A percentile compares a stretch with the other conserved stretches of the same genome.
Conservation (phyloP, 331 rosid genomes). For the Saraca asoca region DNA sequence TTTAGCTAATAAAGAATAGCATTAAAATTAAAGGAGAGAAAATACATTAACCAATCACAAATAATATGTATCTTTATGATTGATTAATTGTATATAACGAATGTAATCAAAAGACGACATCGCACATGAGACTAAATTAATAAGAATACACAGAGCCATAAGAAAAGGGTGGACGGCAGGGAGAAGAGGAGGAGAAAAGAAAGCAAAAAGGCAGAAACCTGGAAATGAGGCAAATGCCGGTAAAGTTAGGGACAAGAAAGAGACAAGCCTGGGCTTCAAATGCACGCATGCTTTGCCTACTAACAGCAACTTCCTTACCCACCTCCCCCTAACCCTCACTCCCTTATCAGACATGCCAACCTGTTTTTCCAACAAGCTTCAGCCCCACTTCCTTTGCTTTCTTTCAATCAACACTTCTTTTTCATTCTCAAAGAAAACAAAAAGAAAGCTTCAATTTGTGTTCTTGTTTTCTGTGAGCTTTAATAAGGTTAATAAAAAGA, state of each 20-base stretch:
- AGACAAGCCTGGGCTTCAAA: constrained; percentile 55
- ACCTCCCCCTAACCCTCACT: constrained; percentile 18
- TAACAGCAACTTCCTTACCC: constrained; percentile 35
- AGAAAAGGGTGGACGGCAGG: constrained; percentile 6
- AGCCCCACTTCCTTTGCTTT: constrained; percentile 39
- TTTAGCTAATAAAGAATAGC: no score
- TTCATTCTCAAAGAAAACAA: constrained; percentile 24
- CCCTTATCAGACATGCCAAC: constrained; percentile 45
- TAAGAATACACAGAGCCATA: no score
- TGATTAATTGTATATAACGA: no score
- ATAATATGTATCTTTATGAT: no score
- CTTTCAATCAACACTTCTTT: constrained; percentile 19
- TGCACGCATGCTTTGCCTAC: constrained; percentile 64
- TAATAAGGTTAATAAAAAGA: constrained; percentile 27
- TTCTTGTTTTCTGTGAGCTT: constrained; percentile 38
- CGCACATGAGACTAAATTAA: no score
- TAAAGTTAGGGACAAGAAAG: constrained; percentile 61
- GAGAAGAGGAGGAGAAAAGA: constrained; percentile 13
- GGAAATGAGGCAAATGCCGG: constrained; percentile 60
- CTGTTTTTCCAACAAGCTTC: constrained; percentile 49
- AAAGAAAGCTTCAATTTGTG: constrained; percentile 6
- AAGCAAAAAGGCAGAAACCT: constrained; percentile 35
- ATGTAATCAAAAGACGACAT: no score
- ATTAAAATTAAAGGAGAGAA: no score
- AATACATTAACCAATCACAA: no score